A percentile compares a stretch with the other conserved stretches of the same genome.
Conservation (phyloP, 2,329 filamentous ascomycete species). For the Aphanocladium album region DNA sequence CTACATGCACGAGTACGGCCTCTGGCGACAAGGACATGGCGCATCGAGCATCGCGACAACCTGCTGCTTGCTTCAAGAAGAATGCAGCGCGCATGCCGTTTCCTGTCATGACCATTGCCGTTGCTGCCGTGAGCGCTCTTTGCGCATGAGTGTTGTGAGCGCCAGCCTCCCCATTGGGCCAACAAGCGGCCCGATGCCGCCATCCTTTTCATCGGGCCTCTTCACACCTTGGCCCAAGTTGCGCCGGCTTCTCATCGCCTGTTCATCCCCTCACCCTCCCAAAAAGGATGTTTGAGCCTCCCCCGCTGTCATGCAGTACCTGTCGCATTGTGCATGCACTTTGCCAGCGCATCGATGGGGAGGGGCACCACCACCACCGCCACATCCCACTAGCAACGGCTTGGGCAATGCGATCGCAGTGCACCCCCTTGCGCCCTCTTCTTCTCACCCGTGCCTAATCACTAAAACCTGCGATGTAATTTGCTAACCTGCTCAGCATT, state of each 20-base stretch:
- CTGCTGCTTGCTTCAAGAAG: neutral
- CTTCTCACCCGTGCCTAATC: conserved; percentile 1
- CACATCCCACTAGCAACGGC: conserved; percentile 2
- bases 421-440: neutral
- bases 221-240: neutral
- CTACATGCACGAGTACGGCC: neutral
- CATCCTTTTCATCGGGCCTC: conserved; percentile 5
- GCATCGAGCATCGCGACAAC: neutral
- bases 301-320: conserved; percentile 6
- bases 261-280: neutral
- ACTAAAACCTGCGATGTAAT: conserved; percentile 1
- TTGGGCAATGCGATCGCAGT: conserved; percentile 3
- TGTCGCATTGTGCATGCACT: conserved; percentile 1
- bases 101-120: neutral
- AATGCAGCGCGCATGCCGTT: neutral
- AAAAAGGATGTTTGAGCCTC: neutral
- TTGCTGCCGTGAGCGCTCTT: neutral
- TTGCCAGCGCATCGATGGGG: conserved; percentile 13
- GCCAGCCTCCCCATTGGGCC: conserved; percentile 1
- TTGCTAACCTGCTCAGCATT: conserved; percentile 7
- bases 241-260: neutral
- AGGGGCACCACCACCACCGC: conserved; percentile 3
- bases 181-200: conserved; percentile 10
- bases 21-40: neutral
- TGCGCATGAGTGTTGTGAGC: neutral